phyloP scores from a whole-genome alignment of 352 stramenopile species.

The Aphanomyces euteiches region DNA sequence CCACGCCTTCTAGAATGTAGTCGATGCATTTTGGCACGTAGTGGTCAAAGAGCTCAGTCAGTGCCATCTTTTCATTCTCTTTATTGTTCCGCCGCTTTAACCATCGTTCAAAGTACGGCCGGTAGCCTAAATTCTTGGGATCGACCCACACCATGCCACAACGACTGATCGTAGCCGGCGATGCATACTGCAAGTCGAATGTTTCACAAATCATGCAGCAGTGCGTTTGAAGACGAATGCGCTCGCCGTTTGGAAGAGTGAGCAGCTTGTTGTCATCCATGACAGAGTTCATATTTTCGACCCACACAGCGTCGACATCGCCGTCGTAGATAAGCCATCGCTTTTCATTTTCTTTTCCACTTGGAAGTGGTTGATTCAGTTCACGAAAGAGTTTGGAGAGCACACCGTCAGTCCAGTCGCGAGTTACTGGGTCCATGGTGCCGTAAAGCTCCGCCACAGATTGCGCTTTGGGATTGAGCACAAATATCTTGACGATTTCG shows the following conservation, averaged over 20 bases:
- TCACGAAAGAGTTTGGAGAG: conserved; percentile 93
- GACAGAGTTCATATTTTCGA: conserved; percentile 98
- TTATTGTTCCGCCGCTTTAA: conserved; percentile 86
- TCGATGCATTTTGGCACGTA: conserved; percentile 90
- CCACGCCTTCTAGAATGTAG: conserved; percentile 89
- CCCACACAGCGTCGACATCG: conserved; percentile 95
- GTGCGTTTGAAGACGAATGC: conserved; percentile 90
- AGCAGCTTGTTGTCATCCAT: conserved; percentile 97
- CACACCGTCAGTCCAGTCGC: conserved; percentile 95
- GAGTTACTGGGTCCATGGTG: conserved; percentile 92
- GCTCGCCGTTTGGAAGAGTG: conserved; percentile 93
- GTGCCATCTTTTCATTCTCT: conserved; percentile 41
- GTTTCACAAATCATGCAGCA: conserved; percentile 94
- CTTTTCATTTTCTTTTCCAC: conserved; percentile 90
- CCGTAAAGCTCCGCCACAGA: conserved; percentile 93
- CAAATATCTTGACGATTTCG: conserved; percentile 88
- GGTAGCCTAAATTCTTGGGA: conserved; percentile 93
- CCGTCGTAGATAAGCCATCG: conserved; percentile 95
- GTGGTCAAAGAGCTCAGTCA: conserved; percentile 91
- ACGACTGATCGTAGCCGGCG: conserved; percentile 91
- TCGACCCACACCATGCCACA: conserved; percentile 97
- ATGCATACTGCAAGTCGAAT: conserved; percentile 94
- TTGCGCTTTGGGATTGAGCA: conserved; percentile 94
- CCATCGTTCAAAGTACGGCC: conserved; percentile 93
- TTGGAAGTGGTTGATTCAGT: conserved; percentile 89